Base-by-base conservation (phyloP, 2,329 filamentous ascomycete species). In the Trichothecium sympodiale region DNA sequence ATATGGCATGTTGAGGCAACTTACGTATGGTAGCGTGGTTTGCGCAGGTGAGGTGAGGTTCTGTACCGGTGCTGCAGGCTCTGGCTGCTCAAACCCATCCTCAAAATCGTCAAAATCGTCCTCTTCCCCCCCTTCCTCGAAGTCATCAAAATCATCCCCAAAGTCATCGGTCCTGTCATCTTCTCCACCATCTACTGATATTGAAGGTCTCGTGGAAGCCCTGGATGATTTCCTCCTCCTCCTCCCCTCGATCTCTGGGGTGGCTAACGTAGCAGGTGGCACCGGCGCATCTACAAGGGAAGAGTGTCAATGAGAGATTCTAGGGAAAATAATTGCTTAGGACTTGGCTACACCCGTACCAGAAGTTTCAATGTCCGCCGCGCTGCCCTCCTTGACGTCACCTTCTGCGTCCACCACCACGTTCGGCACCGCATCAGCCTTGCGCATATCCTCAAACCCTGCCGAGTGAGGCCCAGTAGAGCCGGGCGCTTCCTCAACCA, bases 41-140 rank as follows among this genome's bases (percentile, higher is more conserved):
- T 58, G 53, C 40, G 59, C 56, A 32, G 51, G 40, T 40, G 57
- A 50, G 38, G 57, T 6, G 51, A 43, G 56, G 44, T 18, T 50
- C 44, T 25, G 20, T 29, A 53, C 41, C 31, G 51, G 50, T 33
- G 52, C 38, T 29, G 56, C 45, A 18, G 57, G 51, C 37, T 65
- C 64, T 38, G 71, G 55, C 52, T 74, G 64, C 49, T 84, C 71
- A 52, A 85, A 85, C 27, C 68, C 77, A 45, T 80, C 81, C 51
- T 82, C 78, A 57, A 85, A 86, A 49, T 83, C 80, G 48, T 76
- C 74, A 59, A 80, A 79, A 48, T 71, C 71, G 17, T 63, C 65
- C 31, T 63, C 64, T 7, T 61, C 67, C 44, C 65, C 65, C 33
- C 70, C 72, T 48, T 77, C 73, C 47, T 75, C 71, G 44, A 78